A percentile compares a stretch with the other conserved stretches of the same genome.
Conservation (phyloP, 1,284 basidiomycete species). For the Apiotrichum montevideense region DNA sequence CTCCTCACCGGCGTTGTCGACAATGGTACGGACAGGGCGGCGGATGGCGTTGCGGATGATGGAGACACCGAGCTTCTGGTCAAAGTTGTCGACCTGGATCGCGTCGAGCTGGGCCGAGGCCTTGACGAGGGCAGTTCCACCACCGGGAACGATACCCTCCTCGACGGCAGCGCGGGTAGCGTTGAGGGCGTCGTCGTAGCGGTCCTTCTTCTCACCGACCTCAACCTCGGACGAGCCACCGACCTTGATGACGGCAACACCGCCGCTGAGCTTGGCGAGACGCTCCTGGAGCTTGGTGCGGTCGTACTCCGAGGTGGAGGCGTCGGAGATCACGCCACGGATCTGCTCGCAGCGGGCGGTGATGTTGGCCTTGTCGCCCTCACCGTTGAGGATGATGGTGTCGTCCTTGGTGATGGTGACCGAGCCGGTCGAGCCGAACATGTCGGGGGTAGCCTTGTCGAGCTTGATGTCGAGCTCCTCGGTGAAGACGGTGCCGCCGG, state of each 20-base stretch:
- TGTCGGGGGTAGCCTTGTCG: conserved; percentile 78
- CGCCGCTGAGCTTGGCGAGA: conserved; percentile 89
- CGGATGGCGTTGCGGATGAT: conserved; percentile 87
- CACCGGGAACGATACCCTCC: conserved; percentile 94
- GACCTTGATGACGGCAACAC: conserved; percentile 98
- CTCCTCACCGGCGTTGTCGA: conserved; percentile 93
- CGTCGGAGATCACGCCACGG: conserved; percentile 73
- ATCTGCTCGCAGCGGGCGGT: conserved; percentile 92
- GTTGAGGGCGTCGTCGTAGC: conserved; percentile 96
- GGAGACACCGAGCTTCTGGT: conserved; percentile 91
- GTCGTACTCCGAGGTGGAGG: conserved; percentile 88
- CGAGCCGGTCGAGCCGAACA: conserved; percentile 86
- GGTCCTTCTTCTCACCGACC: conserved; percentile 98
- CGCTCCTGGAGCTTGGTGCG: conserved; percentile 93
- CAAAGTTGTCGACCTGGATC: conserved; percentile 84
- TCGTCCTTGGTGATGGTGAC: conserved; percentile 98
- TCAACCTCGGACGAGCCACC: conserved; percentile 92
- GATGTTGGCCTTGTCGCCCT: conserved; percentile 78
- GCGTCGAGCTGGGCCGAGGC: conserved; percentile 74
- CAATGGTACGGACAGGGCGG: conserved; percentile 79
- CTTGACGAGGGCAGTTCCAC: conserved; percentile 76
- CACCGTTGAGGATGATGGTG: conserved; percentile 92
- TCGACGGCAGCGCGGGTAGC: conserved; percentile 96
- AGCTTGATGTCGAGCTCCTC: conserved; percentile 98
- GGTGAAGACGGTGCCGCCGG: conserved; percentile 94